These are phyloP conservation scores for Fusarium vanettenii DNA, from an alignment of 2,329 filamentous ascomycete species.

Conservation along the genomic window DNA sequence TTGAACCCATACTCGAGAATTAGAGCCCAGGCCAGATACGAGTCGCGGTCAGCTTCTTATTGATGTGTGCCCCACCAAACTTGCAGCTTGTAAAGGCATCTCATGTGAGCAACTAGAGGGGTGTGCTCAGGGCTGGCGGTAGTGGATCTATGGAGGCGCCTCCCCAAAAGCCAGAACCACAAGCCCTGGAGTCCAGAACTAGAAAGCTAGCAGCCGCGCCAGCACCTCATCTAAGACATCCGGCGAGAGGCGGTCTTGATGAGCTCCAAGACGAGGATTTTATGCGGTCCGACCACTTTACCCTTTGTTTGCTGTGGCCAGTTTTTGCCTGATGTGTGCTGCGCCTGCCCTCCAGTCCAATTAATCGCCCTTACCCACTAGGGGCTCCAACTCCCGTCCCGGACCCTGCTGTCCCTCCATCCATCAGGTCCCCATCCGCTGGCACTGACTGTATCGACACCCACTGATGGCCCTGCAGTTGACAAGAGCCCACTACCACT, in stretches of 20 bases:
- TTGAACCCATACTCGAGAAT: not conserved
- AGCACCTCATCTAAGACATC: not conserved
- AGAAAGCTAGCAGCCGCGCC: slow-evolving; percentile 1
- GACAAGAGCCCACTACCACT: not conserved
- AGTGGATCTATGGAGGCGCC: not conserved
- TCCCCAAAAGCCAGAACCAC: not conserved
- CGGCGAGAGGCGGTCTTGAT: not conserved
- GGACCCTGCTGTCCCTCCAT: not conserved
- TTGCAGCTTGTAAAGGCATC: not conserved
- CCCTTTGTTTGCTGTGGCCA: not conserved
- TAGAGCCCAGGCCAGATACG: not conserved
- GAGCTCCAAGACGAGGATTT: not conserved
- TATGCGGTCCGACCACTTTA: not conserved
- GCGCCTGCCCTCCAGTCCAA: not conserved
- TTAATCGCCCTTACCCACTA: slow-evolving; percentile 1
- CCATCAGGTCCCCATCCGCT: not conserved
- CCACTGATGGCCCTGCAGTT: slow-evolving; percentile 3
- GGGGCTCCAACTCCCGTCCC: not conserved
- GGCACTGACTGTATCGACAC: not conserved
- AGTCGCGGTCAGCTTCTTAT: not conserved
- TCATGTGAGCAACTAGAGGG: slow-evolving; percentile 7
- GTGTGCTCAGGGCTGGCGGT: not conserved
- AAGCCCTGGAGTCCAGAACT: not conserved
- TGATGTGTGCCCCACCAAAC: not conserved
- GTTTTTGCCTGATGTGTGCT: slow-evolving; percentile 9